These are phyloP conservation scores for Nothophoma quercina DNA, from an alignment of 2,329 filamentous ascomycete genomes.

Conservation along the genomic window DNA sequence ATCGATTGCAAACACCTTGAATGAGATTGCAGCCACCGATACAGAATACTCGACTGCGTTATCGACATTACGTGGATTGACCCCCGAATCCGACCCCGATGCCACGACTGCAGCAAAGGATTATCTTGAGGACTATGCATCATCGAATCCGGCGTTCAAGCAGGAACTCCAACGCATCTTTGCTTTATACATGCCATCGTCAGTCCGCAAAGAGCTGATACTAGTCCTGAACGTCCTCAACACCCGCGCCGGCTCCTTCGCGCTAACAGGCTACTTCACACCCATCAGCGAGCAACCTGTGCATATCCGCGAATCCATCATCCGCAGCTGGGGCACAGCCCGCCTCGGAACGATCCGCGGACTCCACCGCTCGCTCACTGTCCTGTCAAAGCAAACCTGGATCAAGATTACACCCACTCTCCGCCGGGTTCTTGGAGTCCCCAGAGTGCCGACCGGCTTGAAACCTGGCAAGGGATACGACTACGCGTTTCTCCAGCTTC, in stretches of 20 bases:
- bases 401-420: slow-evolving; percentile 65
- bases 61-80: slow-evolving; percentile 35
- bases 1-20: slow-evolving; percentile 43
- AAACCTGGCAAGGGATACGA: slow-evolving; percentile 60
- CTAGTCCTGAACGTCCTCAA: slow-evolving; percentile 63
- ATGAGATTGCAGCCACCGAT: slow-evolving; percentile 58
- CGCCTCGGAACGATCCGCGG: slow-evolving; percentile 63
- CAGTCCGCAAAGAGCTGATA: slow-evolving; percentile 58
- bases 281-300: slow-evolving; percentile 69
- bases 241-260: slow-evolving; percentile 67
- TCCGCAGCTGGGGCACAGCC: slow-evolving; percentile 69
- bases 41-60: slow-evolving; percentile 60
- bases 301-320: slow-evolving; percentile 66
- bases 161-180: slow-evolving; percentile 60
- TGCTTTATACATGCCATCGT: slow-evolving; percentile 57
- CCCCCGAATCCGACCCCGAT: slow-evolving; percentile 36
- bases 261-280: slow-evolving; percentile 72
- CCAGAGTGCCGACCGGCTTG: slow-evolving; percentile 64
- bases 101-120: slow-evolving; percentile 57
- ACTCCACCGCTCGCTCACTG: slow-evolving; percentile 64
- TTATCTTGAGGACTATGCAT: slow-evolving; percentile 62
- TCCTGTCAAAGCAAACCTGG: slow-evolving; percentile 64
- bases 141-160: slow-evolving; percentile 62
- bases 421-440: slow-evolving; percentile 64
- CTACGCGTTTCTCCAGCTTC: slow-evolving; percentile 70